Base-by-base conservation (phyloP, 2,329 filamentous ascomycete genomes). In the Trichoderma semiorbis region DNA sequence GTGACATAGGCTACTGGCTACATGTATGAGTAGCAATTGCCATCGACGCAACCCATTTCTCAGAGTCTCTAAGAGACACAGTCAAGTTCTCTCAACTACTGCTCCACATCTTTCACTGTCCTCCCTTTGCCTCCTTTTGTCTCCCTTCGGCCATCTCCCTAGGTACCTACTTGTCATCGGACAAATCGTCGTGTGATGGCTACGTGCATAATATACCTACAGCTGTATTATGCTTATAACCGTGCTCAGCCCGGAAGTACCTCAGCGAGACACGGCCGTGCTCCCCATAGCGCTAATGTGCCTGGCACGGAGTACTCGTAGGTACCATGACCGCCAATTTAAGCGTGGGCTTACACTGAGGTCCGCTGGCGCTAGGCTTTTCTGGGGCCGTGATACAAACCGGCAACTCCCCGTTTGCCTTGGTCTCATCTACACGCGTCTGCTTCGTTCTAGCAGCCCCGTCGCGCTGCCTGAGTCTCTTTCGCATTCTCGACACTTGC, bases 391-490 rank as follows among this genome's bases (percentile, higher is more conserved):
- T 30, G 57, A 72, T 72, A 62, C 39, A 47, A 60, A 55, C 70
- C 66, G 36, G 30, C 47, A 68, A 39, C 55, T 62, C 62, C 69
- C 53, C 64, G 69, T 71, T 71, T 71, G 69, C 55, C 55, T 47
- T 39, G 55, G 65, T 72, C 70, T 58, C 70, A 67, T 68, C 70
- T 60, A 72, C 64, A 72, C 70, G 70, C 70, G 70, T 72, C 70
- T 72, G 64, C 30, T 68, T 72, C 64, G 26, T 72, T 50, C 43
- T 65, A 61, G 53, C 58, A 50, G 68, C 60, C 60, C 58, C 68
- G 70, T 68, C 70, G 64, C 70, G 64, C 70, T 43, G 64, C 39
- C 57, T 55, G 47, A 63, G 61, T 62, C 57, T 63, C 64, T 43
- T 43, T n/a, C 57, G 57, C 43, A 47, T 72, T 66, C 58, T 55